Conservation (phyloP, 257 asterid genomes). For the Leonotis leonurus region DNA sequence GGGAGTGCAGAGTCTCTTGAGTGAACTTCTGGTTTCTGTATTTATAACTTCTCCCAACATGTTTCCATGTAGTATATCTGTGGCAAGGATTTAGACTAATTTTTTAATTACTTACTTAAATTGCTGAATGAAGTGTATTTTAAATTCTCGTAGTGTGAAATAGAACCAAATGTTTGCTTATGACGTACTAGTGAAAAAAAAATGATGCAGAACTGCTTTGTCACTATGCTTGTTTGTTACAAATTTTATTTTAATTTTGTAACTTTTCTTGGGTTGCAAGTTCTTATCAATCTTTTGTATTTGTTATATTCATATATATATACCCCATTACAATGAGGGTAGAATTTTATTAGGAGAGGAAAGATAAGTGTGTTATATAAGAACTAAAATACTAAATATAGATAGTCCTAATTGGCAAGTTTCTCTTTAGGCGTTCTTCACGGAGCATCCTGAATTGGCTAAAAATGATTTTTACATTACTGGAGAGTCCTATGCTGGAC, state of each 20-base stretch:
- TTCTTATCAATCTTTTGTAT: not conserved
- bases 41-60: not conserved
- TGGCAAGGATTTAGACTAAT: not conserved
- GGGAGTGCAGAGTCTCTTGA: not conserved
- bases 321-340: not conserved
- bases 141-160: not conserved
- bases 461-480: constrained; percentile 82
- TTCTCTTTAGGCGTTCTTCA: constrained; percentile 63
- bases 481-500: constrained; percentile 98
- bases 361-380: not conserved
- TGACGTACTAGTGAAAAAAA: not conserved
- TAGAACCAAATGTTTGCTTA: not conserved
- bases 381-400: not conserved
- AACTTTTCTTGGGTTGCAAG: not conserved
- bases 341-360: not conserved
- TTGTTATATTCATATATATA: not conserved
- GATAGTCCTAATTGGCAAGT: not conserved
- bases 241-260: not conserved
- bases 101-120: not conserved
- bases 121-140: not conserved
- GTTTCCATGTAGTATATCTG: not conserved
- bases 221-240: not conserved
- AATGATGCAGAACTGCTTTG: not conserved
- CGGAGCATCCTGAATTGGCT: constrained; percentile 76
- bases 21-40: not conserved